A percentile compares a stretch with the other conserved stretches of the same genome.
phyloP scores from a whole-genome alignment of 148 eudicot genomes.

The Arctostaphylos glauca region DNA sequence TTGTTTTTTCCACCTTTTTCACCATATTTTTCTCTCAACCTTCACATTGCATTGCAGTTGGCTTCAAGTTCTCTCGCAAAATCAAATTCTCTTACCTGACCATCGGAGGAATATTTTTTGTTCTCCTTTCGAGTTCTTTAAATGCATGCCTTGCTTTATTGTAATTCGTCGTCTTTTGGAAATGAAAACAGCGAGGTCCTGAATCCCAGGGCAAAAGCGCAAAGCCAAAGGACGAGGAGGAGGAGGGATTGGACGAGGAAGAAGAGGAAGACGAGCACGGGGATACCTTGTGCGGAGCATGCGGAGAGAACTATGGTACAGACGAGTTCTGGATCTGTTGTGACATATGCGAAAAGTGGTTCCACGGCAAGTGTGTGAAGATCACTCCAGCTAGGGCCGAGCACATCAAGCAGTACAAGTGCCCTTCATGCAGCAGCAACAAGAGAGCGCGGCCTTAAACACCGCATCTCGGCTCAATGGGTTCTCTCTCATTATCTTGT shows the following conservation, averaged over 20 bases:
- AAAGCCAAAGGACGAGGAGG: constrained; percentile 31
- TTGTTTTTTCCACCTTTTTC: not conserved
- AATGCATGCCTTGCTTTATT: not conserved
- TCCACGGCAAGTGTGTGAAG: constrained; percentile 68
- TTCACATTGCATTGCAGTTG: not conserved
- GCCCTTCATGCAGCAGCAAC: constrained; percentile 49
- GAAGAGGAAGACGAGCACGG: constrained; percentile 61
- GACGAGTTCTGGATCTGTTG: constrained; percentile 72
- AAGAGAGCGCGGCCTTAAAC: constrained; percentile 45
- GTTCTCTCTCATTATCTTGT: not conserved
- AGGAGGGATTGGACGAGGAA: constrained; percentile 41
- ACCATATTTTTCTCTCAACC: not conserved
- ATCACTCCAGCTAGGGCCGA: constrained; percentile 65
- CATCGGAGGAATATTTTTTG: not conserved
- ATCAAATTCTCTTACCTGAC: not conserved
- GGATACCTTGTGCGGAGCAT: constrained; percentile 56
- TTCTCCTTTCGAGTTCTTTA: not conserved
- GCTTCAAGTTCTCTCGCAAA: not conserved
- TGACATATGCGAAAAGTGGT: constrained; percentile 65
- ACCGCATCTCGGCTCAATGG: not conserved
- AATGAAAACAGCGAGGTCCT: constrained; percentile 20
- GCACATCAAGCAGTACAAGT: constrained; percentile 68
- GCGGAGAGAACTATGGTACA: constrained; percentile 54
- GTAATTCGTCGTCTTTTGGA: not conserved
- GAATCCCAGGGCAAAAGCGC: constrained; percentile 20